Conservation (phyloP, 1,139 yeast genomes). For the Geotrichum aggregatum region DNA sequence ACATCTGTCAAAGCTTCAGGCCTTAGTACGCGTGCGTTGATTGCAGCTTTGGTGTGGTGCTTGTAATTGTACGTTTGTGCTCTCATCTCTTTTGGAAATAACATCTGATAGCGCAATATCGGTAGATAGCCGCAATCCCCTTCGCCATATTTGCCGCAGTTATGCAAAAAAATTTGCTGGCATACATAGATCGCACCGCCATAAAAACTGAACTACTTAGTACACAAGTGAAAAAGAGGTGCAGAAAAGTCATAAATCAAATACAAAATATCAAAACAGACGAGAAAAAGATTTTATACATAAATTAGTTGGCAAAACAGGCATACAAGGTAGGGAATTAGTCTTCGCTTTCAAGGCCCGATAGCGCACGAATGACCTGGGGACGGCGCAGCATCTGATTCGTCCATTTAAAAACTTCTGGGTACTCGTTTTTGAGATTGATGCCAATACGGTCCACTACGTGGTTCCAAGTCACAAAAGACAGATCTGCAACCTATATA, state of each 20-base stretch:
- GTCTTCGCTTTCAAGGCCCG: slow-evolving; percentile 31
- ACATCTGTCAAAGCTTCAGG: no score
- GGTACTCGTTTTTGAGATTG: slow-evolving; percentile 64
- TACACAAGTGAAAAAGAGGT: no score
- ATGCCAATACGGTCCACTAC: slow-evolving; percentile 92
- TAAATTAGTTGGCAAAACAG: background rate
- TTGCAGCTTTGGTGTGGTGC: no score
- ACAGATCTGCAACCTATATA: slow-evolving; percentile 68
- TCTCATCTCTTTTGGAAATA: no score
- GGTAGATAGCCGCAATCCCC: no score
- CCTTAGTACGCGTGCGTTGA: no score
- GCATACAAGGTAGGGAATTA: background rate
- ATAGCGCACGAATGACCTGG: slow-evolving; percentile 37
- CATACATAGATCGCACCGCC: no score
- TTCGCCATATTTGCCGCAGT: no score
- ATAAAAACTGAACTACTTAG: background rate
- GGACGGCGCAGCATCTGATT: slow-evolving; percentile 38
- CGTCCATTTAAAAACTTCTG: slow-evolving; percentile 96
- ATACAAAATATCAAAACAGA: background rate
- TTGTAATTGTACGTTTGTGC: no score
- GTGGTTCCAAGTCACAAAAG: slow-evolving; percentile 95
- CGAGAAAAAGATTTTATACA: background rate
- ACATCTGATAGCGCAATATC: no score
- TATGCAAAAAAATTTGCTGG: no score
- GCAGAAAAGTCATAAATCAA: background rate